Evolutionary conservation across 306 rosid genomes (phyloP).

Genomic region (Castanopsis chinensis): DNA sequence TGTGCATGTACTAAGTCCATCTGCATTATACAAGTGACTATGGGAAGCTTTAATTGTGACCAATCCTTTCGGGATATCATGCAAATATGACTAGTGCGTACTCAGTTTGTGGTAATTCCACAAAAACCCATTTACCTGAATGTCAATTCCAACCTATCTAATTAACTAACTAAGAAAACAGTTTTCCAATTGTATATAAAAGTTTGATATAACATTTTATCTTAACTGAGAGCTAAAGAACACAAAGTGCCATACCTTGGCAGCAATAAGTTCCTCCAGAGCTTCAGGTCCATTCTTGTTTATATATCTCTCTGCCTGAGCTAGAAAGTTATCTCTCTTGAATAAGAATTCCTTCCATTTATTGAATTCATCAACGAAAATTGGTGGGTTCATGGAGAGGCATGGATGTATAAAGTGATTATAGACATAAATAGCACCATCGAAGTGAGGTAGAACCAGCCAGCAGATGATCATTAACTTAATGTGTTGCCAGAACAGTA

Average conservation of each 20-base stretch:
- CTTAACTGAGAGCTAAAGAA: background rate
- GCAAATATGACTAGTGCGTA: too few relatives aligned
- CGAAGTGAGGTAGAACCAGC: conserved; percentile 49
- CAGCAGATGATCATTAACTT: conserved; percentile 45
- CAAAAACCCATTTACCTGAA: too few relatives aligned
- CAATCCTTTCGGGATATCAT: too few relatives aligned
- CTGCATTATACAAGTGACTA: too few relatives aligned
- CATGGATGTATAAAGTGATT: conserved; percentile 20
- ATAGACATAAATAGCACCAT: conserved; percentile 48
- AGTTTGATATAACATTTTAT: background rate
- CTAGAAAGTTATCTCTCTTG: conserved; percentile 31
- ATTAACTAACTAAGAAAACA: too few relatives aligned
- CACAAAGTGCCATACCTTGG: conserved; percentile 33
- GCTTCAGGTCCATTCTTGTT: conserved; percentile 48
- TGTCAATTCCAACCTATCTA: too few relatives aligned
- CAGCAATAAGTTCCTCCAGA: conserved; percentile 43
- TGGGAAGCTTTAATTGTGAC: too few relatives aligned
- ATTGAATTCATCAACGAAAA: conserved; percentile 12
- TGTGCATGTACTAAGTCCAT: too few relatives aligned
- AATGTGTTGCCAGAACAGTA: conserved; percentile 45
- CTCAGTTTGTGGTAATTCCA: too few relatives aligned
- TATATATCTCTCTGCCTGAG: conserved; percentile 39
- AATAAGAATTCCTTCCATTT: conserved; percentile 22
- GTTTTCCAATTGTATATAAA: too few relatives aligned
- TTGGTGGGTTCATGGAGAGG: conserved; percentile 19